A percentile compares a stretch with the other conserved stretches of the same genome.
Evolutionary conservation across 2,329 filamentous ascomycete genomes (phyloP).

Genomic region (Magnaporthiopsis rhizophila): DNA sequence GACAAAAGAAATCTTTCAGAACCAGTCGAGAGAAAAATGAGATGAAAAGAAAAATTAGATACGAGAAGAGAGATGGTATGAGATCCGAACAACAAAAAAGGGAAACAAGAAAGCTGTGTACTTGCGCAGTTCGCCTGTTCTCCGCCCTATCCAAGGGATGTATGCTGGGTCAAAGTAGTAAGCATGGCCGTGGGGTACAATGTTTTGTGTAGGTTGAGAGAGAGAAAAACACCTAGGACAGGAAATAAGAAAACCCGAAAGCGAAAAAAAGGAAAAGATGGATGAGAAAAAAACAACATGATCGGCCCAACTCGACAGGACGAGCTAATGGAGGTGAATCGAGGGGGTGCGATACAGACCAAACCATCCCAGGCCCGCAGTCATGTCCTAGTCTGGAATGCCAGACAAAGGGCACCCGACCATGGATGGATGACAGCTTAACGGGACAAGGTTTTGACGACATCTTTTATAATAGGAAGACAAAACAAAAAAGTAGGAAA

Average conservation of each 20-base stretch:
- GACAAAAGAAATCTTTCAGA: background rate
- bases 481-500: background rate
- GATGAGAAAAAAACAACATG: background rate
- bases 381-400: background rate
- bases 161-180: background rate
- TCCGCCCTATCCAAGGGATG: constrained; percentile 1
- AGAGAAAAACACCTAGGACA: background rate
- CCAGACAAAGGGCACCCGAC: background rate
- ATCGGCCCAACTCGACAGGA: background rate
- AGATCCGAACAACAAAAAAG: background rate
- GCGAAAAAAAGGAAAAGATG: background rate
- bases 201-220: background rate
- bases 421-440: background rate
- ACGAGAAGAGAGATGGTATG: background rate
- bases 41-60: background rate
- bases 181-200: background rate
- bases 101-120: background rate
- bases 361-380: background rate
- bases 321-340: background rate
- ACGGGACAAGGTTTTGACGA: background rate
- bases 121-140: constrained; percentile 1
- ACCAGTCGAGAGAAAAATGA: background rate
- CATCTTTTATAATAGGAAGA: background rate
- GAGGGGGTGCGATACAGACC: background rate
- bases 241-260: background rate